phyloP scores from a whole-genome alignment of 257 asterid genomes.

The Anisodus tanguticus region DNA sequence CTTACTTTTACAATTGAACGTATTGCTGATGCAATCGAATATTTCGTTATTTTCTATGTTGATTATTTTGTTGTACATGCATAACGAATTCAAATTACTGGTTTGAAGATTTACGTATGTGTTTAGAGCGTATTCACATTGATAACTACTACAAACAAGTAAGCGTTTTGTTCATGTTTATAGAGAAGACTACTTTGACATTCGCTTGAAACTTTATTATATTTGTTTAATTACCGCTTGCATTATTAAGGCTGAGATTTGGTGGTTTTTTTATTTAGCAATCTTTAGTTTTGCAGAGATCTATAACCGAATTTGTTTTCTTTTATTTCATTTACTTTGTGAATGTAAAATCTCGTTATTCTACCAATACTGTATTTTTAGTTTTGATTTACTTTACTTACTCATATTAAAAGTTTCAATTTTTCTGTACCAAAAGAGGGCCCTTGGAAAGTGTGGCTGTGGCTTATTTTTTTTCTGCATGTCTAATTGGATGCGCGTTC shows the following conservation, averaged over 20 bases:
- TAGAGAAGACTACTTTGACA: not conserved
- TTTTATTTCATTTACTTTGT: not conserved
- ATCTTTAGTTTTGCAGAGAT: not conserved
- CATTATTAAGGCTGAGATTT: not conserved
- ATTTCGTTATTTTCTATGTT: not conserved
- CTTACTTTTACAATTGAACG: constrained; percentile 5
- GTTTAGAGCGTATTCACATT: not conserved
- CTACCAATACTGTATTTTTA: not conserved
- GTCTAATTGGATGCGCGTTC: not conserved
- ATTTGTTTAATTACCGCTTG: not conserved
- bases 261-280: constrained; percentile 4
- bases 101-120: constrained; percentile 9
- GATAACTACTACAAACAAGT: not conserved
- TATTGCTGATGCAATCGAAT: not conserved
- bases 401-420: not conserved
- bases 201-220: not conserved
- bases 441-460: not conserved
- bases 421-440: not conserved
- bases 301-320: not conserved
- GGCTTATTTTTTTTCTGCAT: constrained; percentile 12
- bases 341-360: not conserved
- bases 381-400: not conserved
- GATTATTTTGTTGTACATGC: not conserved
- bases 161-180: not conserved
- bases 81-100: constrained; percentile 1